Evolutionary conservation across 192 early-diverging fungal genomes (phyloP).

Genomic region (Entomortierella lignicola): DNA sequence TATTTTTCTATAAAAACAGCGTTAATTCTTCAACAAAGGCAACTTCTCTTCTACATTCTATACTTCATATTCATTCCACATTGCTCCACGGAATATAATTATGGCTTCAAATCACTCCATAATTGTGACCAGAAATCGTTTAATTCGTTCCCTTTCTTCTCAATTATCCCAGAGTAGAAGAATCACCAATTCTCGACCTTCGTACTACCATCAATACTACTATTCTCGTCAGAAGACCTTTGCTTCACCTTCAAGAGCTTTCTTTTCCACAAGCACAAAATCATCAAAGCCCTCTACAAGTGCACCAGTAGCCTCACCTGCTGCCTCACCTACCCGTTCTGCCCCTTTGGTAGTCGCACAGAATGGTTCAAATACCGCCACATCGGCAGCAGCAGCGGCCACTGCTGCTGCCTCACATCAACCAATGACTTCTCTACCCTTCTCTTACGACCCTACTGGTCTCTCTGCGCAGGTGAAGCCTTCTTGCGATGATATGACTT

Average conservation of each 20-base stretch:
- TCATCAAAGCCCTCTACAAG: slow-evolving; percentile 28
- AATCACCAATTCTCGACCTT: neutral
- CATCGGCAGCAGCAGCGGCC: slow-evolving; percentile 6
- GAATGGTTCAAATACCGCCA: neutral
- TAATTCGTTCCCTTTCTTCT: slow-evolving; percentile 18
- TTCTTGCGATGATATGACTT: slow-evolving; percentile 33
- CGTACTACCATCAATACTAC: neutral
- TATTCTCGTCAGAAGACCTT: neutral
- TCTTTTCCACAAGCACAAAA: slow-evolving; percentile 29
- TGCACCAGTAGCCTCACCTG: slow-evolving; percentile 13
- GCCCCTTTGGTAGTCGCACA: slow-evolving; percentile 3
- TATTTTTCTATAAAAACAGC: too few relatives aligned
- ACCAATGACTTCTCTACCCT: slow-evolving; percentile 13
- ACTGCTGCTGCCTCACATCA: slow-evolving; percentile 5
- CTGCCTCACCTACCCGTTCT: slow-evolving; percentile 8
- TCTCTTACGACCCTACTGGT: slow-evolving; percentile 50
- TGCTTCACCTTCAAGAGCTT: neutral
- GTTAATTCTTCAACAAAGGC: too few relatives aligned
- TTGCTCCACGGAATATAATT: too few relatives aligned
- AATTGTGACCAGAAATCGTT: slow-evolving; percentile 15
- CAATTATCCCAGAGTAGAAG: neutral
- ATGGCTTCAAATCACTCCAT: slow-evolving; percentile 26
- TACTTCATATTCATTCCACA: too few relatives aligned
- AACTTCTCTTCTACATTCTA: too few relatives aligned
- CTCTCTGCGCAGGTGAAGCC: slow-evolving; percentile 40